Base-by-base conservation (phyloP, 1,284 basidiomycete species). In the Meripilus lineatus region DNA sequence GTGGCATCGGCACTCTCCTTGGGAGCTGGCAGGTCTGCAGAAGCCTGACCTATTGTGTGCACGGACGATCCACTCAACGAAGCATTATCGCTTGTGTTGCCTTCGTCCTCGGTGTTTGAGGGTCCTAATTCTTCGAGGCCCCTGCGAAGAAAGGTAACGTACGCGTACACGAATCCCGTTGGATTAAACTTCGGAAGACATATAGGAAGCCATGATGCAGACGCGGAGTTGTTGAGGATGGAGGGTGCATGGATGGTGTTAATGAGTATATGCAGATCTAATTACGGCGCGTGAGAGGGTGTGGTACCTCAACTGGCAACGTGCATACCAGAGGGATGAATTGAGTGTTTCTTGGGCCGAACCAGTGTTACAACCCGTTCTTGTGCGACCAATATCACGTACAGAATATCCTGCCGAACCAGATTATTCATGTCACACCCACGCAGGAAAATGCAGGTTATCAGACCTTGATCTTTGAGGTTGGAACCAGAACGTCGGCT, bases 171-270 rank as follows among this genome's bases (percentile, higher is more conserved):
- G 63, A 98, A 98, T 1, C 88, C 89, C 1, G 84, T 71, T 0
- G 92, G 74, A 54, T 97, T 94, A 70, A 92, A 97, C 59, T 93
- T 93, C 0, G 96, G 95, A 8, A 99, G 76, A 60, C 95, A 99
- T 39, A 99, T 78, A 0, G 96, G 96, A 2, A 98, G 75, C 91
- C 93, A 99, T 4, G 88, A 88, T 17, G 93, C 84, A 5, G 87
- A 74, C 1, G 84, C 91, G 3, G 83, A 73, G 49, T 83, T 73
- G 66, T 84, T 77, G 59, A 74, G 67, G 56, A 89, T 73, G 50
- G 82, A 79, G 32, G 85, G 72, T 40, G 79, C 65, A 64, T 90
- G 66, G 48, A 88, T 71, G 48, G 84, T 92, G 58, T 93, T 94
- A 45, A 94, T 71, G 22, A 94, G 74, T 30, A 95, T 80, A 57